Evolutionary conservation across 2,329 filamentous ascomycete species (phyloP).

Genomic region (Cryphonectria japonica): DNA sequence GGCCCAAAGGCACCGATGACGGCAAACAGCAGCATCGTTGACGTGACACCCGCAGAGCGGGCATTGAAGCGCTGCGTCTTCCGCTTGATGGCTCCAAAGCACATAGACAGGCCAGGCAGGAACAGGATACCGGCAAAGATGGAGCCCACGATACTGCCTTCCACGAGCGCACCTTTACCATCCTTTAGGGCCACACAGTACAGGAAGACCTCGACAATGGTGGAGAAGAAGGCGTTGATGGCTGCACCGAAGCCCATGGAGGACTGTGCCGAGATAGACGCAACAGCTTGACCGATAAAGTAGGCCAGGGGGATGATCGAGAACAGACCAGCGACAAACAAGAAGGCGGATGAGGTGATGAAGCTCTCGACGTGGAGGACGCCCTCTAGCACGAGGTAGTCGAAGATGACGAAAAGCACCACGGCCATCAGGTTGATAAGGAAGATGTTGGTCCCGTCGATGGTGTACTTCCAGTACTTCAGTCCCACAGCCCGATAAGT

Average conservation of each 20-base stretch:
- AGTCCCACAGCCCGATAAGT: slow-evolving; percentile 93
- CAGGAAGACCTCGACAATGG: slow-evolving; percentile 94
- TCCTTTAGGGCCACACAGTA: slow-evolving; percentile 94
- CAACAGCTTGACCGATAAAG: slow-evolving; percentile 97
- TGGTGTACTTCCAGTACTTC: slow-evolving; percentile 99
- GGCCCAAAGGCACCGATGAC: slow-evolving; percentile 94
- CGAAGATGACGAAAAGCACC: slow-evolving; percentile 92
- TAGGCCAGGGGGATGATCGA: slow-evolving; percentile 97
- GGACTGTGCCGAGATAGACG: slow-evolving; percentile 96
- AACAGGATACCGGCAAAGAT: slow-evolving; percentile 97
- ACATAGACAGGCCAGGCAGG: slow-evolving; percentile 95
- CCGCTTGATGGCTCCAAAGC: slow-evolving; percentile 94
- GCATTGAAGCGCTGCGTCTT: slow-evolving; percentile 99
- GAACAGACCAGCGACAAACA: slow-evolving; percentile 81
- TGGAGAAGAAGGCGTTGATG: slow-evolving; percentile 98
- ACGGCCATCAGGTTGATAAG: slow-evolving; percentile 95
- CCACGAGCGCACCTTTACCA: slow-evolving; percentile 90
- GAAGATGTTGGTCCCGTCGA: slow-evolving; percentile 98
- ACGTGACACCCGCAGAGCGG: slow-evolving; percentile 92
- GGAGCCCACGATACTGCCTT: slow-evolving; percentile 95
- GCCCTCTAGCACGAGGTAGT: slow-evolving; percentile 80
- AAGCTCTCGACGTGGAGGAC: slow-evolving; percentile 70
- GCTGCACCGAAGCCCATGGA: slow-evolving; percentile 98
- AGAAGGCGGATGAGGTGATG: slow-evolving; percentile 80
- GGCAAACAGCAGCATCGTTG: slow-evolving; percentile 96